Base-by-base conservation (phyloP, 2,329 filamentous ascomycete genomes). In the Chrysoporthe cubensis region DNA sequence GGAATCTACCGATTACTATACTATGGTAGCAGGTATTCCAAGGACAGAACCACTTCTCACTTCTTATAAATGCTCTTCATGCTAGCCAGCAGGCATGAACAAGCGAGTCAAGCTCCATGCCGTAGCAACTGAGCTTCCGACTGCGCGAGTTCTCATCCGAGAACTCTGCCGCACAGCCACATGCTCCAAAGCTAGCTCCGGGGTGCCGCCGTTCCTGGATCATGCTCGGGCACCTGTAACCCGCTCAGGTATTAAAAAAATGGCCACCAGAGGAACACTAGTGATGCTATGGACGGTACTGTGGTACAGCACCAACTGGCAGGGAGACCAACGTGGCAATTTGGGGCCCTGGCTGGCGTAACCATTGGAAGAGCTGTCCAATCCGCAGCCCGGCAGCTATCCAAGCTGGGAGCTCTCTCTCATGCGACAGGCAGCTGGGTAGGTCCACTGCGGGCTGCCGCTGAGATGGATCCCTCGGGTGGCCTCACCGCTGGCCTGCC, bases 401-500 rank as follows among this genome's bases (percentile, higher is more conserved):
- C 6, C 37, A 40, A 34, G 21, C 52, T 7, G 21, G 21, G 16
- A 56, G 21, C 14, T 59, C 32, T 21, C 37, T n/a, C 4, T 42
- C 32, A 59, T 9, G 34, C 56, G 32, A 59, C 37, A 59, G 40
- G 56, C 56, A 62, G 60, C 44, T 26, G 32, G 40, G 32, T 16
- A 21, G 26, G 48, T 13, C 32, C 60, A 63, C 61, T 42, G 46
- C 61, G 48, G 61, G 46, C 46, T 54, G 61, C 34, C 46, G 37
- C 32, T 34, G 61, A 32, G 61, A 63, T 63, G 50, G 61, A 34
- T 63, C 62, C 21, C 50, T 44, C 37, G 8, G 32, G 52, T 44
- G 40, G 48, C 62, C 62, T 64, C 62, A 64, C 62, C 62, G 62
- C 62, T 58, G 62, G 18, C 21, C 62, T 16, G 7, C 46, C 40